Conservation (phyloP, 257 asterid genomes). For the Avicennia marina region DNA sequence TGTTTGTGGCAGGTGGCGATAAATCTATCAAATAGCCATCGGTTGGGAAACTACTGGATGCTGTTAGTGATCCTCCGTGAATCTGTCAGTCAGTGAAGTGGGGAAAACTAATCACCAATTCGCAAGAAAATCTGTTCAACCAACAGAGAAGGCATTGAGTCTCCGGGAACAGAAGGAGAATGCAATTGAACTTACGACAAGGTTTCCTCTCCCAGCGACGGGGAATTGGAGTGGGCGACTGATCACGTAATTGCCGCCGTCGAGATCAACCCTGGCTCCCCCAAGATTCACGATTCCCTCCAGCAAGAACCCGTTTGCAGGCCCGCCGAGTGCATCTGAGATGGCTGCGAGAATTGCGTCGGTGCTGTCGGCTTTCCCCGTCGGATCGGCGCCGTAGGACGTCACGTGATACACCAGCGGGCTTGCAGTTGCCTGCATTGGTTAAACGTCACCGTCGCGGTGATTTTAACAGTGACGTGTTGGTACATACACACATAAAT, state of each 20-base stretch:
- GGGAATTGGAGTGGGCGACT: conserved; percentile 70
- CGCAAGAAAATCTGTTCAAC: no score
- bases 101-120: no score
- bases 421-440: conserved; percentile 26
- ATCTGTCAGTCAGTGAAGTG: no score
- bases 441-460: background rate
- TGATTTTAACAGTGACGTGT: background rate
- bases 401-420: conserved; percentile 55
- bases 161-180: no score
- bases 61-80: conserved; percentile 82
- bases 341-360: conserved; percentile 58
- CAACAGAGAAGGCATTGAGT: no score
- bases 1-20: conserved; percentile 35
- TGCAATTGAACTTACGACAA: conserved; percentile 65
- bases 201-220: conserved; percentile 61
- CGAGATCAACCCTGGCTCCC: conserved; percentile 74
- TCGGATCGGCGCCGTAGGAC: conserved; percentile 87
- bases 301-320: conserved; percentile 49
- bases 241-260: conserved; percentile 79
- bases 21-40: conserved; percentile 63
- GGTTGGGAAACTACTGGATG: conserved; percentile 57
- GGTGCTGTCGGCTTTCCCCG: conserved; percentile 66
- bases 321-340: conserved; percentile 58
- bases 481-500: no score
- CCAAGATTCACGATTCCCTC: conserved; percentile 71